Evolutionary conservation across 345 rosid species (phyloP), one percentile per base, ranked within the genome.

Genomic region (Salix koriyanagi): DNA sequence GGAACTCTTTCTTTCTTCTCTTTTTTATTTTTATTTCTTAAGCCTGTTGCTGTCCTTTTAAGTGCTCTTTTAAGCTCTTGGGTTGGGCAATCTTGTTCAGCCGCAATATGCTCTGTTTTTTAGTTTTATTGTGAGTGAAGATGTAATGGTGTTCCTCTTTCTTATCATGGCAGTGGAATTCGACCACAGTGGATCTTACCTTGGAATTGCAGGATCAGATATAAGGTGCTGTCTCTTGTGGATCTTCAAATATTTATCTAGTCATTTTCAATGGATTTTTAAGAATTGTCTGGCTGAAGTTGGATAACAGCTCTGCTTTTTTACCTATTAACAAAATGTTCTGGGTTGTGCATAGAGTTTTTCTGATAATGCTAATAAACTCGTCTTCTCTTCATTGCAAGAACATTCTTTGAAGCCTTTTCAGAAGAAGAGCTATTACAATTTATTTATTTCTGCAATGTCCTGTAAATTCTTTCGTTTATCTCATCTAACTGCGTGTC

Each of bases 151-250:
- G 52, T 19, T 50, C 56, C 36, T 75, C 23, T 30, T 70, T 75
- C 1, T 36, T 15, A 14, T 69, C 72, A 54, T 85, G 87, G 88
- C 93, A 95, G 99, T 93, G 85, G 99, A 90, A 81, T 93, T 96
- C 44, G 99, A 93, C 76, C 91, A 89, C 56, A 96, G 96, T 75
- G 99, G 99, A 81, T 83, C 79, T 73, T 96, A 92, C 86, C 93
- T 96, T 15, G 96, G 93, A 61, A 71, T 93, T 81, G 90, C 92
- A 25, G 97, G 98, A 67, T 89, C 97, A 37, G 99, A 96, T 76
- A 85, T 88, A 81, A 90, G 96, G 99, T 92, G 68, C 65, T n/a
- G 54, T 58, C 52, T 25, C 32, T 84, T 69, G 4, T 70, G 28
- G 16, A 23, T 48, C 61, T 67, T 28, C n/a, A 68, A 76, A 28